Evolutionary conservation across 2,329 filamentous ascomycete species (phyloP), one percentile per base, ranked within the genome.

Genomic region (Cladobotryum protrusum): DNA sequence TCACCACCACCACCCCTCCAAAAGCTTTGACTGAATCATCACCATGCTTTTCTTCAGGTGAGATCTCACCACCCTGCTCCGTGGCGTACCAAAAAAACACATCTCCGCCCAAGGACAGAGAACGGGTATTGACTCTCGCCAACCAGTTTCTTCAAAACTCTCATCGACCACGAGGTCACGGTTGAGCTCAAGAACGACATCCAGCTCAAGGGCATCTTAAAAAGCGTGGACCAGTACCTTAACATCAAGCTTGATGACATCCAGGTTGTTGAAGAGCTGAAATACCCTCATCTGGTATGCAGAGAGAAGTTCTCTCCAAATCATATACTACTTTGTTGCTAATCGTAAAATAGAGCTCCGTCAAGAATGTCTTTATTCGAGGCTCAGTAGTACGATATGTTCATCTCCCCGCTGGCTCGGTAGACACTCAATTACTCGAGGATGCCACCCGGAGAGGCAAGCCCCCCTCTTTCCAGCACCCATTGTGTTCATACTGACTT

Each of bases 131-230:
- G 5, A 11, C 14, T 3, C 18, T 1, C 15, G 3, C 12, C 11
- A 1, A 8, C n/a, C 13, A 93, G 88, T 75, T 97, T 96, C 77
- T 97, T 97, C 83, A 97, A 97, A 72, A 97, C 92, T 48, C 87
- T 97, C 63, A 95, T 96, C 68, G 93, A 96, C 76, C 87, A 93
- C 60, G 85, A 95, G 76, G 91, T 99, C 64, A 97, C 91, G 43
- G 90, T 99, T 67, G 93, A 99, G 76, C 87, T 99, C 69, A 99
- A 99, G 75, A 99, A 99, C 70, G 93, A 99, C 73, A 95, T 99
- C 61, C 90, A 91, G 67, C 95, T 99, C 68, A 88, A 89, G 62
- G 93, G 93, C 58, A 95, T 86, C 34, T 79, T 99, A 59, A 99
- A 97, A 77, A 95, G 88, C 65, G 92, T 99, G 59, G 93, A 99